Evolutionary conservation across 2,329 filamentous ascomycete species (phyloP).

Genomic region (Aspergillus latus): DNA sequence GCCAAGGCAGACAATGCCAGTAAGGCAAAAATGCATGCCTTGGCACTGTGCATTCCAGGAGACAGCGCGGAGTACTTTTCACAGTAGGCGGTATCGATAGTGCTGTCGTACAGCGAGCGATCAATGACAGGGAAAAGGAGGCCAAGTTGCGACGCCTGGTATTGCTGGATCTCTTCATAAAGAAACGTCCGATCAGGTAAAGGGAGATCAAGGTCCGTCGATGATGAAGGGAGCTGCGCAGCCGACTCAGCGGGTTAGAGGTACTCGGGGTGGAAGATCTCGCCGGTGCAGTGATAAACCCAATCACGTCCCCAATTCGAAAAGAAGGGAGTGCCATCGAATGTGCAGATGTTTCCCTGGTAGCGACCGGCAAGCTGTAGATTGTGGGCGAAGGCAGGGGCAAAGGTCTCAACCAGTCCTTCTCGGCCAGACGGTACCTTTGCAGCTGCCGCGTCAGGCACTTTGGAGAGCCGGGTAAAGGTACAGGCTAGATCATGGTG

Average conservation of each 20-base stretch:
- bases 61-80: background rate
- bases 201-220: background rate
- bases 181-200: background rate
- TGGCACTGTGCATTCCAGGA: background rate
- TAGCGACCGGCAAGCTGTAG: background rate
- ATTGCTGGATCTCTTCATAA: background rate
- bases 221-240: background rate
- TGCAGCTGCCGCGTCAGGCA: background rate
- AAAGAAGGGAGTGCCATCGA: constrained; percentile 15
- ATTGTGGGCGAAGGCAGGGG: background rate
- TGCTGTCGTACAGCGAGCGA: constrained; percentile 7
- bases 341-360: constrained; percentile 13
- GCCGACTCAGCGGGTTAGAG: background rate
- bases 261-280: constrained; percentile 6
- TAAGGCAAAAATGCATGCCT: constrained; percentile 15
- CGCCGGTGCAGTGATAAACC: constrained; percentile 12
- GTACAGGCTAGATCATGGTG: constrained; percentile 14
- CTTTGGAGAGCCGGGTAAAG: constrained; percentile 4
- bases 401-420: background rate
- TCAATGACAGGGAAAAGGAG: constrained; percentile 9
- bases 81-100: constrained; percentile 12
- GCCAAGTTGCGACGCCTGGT: background rate
- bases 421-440: background rate
- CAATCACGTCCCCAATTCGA: constrained; percentile 10
- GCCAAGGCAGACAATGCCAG: constrained; percentile 3